phyloP scores from a whole-genome alignment of 2,329 filamentous ascomycete genomes.

The Hymenoscyphus occultus region DNA sequence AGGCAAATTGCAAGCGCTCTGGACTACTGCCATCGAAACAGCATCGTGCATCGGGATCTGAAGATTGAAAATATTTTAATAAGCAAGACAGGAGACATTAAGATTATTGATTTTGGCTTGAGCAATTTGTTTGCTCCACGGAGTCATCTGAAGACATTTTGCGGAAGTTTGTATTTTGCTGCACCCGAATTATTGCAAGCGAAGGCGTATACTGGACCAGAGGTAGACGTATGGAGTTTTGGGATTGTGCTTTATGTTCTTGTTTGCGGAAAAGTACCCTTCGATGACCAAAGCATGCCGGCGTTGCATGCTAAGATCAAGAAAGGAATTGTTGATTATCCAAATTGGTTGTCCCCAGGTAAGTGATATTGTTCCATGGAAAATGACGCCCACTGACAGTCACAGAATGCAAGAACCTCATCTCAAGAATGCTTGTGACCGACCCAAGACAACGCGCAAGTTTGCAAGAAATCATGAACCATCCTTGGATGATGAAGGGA shows the following conservation, averaged over 20 bases:
- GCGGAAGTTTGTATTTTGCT: constrained; percentile 95
- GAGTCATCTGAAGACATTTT: constrained; percentile 89
- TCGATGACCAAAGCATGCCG: constrained; percentile 99
- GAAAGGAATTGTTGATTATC: constrained; percentile 93
- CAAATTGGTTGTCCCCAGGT: constrained; percentile 88
- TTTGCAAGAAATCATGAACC: constrained; percentile 87
- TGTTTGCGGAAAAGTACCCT: constrained; percentile 96
- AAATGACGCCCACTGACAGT: constrained; percentile 18
- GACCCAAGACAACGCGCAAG: constrained; percentile 84
- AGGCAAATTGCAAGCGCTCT: constrained; percentile 94
- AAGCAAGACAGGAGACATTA: constrained; percentile 98
- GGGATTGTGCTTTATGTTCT: constrained; percentile 96
- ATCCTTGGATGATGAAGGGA: constrained; percentile 94
- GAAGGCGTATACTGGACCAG: constrained; percentile 89
- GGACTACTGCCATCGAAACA: constrained; percentile 97
- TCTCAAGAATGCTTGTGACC: constrained; percentile 93
- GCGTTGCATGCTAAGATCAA: constrained; percentile 98
- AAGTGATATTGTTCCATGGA: constrained; percentile 39
- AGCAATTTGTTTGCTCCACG: constrained; percentile 93
- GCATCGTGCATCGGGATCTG: constrained; percentile 93
- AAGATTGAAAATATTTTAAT: constrained; percentile 99
- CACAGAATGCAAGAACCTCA: constrained; percentile 86
- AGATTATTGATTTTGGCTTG: constrained; percentile 97
- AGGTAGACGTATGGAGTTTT: constrained; percentile 98
- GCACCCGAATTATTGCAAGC: constrained; percentile 93